Conservation (phyloP, 352 stramenopile species). For the Globisporangium cystogenes region DNA sequence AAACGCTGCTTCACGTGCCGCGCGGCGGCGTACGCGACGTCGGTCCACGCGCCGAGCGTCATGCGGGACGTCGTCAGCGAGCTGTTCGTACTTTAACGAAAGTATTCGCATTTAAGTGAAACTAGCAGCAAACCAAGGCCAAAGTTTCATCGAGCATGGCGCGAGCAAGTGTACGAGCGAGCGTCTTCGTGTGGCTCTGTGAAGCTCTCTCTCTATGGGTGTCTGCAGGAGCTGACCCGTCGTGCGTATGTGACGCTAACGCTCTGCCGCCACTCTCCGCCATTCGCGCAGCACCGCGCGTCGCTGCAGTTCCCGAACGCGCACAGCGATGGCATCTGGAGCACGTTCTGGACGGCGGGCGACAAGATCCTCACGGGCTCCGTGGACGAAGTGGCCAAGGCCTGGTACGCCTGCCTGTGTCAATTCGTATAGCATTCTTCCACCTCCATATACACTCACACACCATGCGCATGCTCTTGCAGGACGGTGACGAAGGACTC, state of each 20-base stretch:
- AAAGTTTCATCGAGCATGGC: slow-evolving; percentile 12
- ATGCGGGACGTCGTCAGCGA: slow-evolving; percentile 23
- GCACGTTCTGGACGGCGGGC: slow-evolving; percentile 83
- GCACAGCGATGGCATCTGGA: slow-evolving; percentile 87
- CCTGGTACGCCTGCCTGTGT: slow-evolving; percentile 34
- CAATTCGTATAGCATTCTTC: too few relatives aligned
- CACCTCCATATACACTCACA: too few relatives aligned
- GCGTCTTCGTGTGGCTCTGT: not conserved
- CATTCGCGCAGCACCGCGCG: slow-evolving; percentile 47
- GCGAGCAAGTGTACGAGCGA: slow-evolving; percentile 17
- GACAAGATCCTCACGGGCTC: slow-evolving; percentile 87
- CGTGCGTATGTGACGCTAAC: not conserved
- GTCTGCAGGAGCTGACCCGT: not conserved
- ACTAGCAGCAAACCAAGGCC: slow-evolving; percentile 5
- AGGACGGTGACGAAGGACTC: slow-evolving; percentile 67
- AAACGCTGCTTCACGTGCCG: slow-evolving; percentile 35
- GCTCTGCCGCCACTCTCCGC: not conserved
- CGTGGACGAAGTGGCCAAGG: slow-evolving; percentile 85
- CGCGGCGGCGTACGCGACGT: slow-evolving; percentile 48
- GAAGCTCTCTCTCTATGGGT: not conserved
- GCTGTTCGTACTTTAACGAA: too few relatives aligned
- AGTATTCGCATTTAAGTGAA: too few relatives aligned
- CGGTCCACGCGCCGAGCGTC: slow-evolving; percentile 50
- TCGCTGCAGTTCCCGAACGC: slow-evolving; percentile 80
- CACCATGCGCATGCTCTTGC: not conserved